Evolutionary conservation across 129 eudicot genomes (phyloP).

Genomic region (Rutidosis leptorrhynchoides): DNA sequence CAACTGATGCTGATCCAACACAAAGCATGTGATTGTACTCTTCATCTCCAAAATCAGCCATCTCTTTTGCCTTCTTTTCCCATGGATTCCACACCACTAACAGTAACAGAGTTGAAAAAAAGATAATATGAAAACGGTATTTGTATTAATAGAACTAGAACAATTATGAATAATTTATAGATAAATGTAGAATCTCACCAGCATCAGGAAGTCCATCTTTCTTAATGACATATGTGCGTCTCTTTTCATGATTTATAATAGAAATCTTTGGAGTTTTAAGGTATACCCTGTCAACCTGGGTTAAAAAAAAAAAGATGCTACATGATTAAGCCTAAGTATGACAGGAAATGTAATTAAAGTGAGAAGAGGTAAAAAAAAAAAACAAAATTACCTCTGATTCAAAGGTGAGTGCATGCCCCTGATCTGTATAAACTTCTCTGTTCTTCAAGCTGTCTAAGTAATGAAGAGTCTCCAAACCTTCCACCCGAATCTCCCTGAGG

Average conservation of each 20-base stretch:
- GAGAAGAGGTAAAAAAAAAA: conserved; percentile 8
- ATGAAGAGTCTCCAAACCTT: conserved; percentile 89
- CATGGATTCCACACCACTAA: conserved; percentile 96
- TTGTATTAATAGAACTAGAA: not conserved
- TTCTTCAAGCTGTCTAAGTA: conserved; percentile 78
- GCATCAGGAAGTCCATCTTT: conserved; percentile 92
- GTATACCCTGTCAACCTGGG: conserved; percentile 81
- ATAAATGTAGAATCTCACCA: not conserved
- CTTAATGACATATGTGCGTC: conserved; percentile 65
- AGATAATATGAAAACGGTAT: not conserved
- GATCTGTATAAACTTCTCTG: conserved; percentile 73
- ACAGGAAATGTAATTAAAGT: not conserved
- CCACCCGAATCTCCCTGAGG: conserved; percentile 87
- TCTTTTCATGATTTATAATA: conserved; percentile 82
- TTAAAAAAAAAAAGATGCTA: conserved; percentile 15
- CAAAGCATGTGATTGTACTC: conserved; percentile 89
- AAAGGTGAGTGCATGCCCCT: conserved; percentile 81
- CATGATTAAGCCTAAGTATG: conserved; percentile 10
- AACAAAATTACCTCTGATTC: conserved; percentile 71
- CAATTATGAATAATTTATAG: not conserved
- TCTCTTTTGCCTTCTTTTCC: conserved; percentile 82
- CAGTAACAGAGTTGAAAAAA: not conserved
- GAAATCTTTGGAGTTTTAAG: conserved; percentile 86
- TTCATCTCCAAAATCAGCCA: conserved; percentile 72
- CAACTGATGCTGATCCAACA: conserved; percentile 82